Evolutionary conservation across 2,329 filamentous ascomycete species (phyloP).

Genomic region (Stagonosporopsis vannaccii): DNA sequence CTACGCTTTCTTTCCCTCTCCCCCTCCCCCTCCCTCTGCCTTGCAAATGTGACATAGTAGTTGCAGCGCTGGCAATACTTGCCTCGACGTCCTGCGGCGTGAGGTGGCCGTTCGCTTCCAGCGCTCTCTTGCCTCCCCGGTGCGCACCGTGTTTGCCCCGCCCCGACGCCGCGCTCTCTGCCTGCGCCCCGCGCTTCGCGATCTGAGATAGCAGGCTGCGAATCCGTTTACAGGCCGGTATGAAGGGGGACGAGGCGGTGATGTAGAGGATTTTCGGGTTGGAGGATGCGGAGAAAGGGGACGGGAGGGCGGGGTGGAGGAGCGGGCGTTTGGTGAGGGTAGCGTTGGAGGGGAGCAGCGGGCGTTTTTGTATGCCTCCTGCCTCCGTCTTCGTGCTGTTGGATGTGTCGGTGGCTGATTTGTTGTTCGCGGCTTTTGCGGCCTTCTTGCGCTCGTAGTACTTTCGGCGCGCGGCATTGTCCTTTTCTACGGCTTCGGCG

Average conservation of each 20-base stretch:
- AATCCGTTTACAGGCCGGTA: constrained; percentile 71
- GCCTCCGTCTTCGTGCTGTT: background rate
- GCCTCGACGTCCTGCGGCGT: constrained; percentile 42
- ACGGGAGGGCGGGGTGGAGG: constrained; percentile 62
- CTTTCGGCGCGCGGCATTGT: background rate
- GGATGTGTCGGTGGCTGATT: background rate
- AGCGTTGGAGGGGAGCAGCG: constrained; percentile 47
- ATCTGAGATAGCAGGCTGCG: constrained; percentile 67
- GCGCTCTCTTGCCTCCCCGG: background rate
- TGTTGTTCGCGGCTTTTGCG: background rate
- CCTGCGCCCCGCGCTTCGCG: constrained; percentile 59
- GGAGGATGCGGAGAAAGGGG: constrained; percentile 59
- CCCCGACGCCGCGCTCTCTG: constrained; percentile 13
- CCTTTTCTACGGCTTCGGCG: background rate
- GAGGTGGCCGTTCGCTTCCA: constrained; percentile 33
- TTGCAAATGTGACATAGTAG: background rate
- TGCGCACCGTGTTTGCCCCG: background rate
- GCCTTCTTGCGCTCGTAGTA: background rate
- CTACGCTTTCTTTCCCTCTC: no score
- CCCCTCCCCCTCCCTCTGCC: constrained; percentile 5
- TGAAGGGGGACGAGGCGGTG: constrained; percentile 69
- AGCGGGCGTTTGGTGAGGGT: constrained; percentile 64
- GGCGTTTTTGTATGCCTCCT: constrained; percentile 5
- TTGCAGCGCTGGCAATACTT: constrained; percentile 35
- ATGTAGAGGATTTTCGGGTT: constrained; percentile 70